Conservation (phyloP, 176 grass and related monocot genomes). For the Aechmea fasciata region DNA sequence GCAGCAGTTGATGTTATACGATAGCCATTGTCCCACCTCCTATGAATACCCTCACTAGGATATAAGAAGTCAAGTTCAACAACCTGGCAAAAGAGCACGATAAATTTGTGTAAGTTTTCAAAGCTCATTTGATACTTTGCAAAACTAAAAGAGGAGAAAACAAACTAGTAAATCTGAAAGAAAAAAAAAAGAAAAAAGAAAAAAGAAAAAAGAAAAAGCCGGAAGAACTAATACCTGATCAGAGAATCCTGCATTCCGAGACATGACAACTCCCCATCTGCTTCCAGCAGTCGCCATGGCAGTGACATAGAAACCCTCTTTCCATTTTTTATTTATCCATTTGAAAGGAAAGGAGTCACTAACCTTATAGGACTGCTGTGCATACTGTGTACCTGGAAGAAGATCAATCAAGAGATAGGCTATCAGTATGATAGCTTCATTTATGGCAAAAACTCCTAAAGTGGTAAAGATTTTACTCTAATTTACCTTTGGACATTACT, state of each 20-base stretch:
- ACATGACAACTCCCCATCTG: conserved; percentile 98
- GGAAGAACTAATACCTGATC: conserved; percentile 47
- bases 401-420: conserved; percentile 16
- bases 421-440: conserved; percentile 10
- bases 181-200: conserved; percentile 10
- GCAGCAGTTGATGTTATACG: conserved; percentile 87
- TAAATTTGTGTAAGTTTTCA: not conserved
- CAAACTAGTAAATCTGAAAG: not conserved
- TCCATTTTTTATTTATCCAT: conserved; percentile 99
- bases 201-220: not conserved
- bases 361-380: conserved; percentile 97
- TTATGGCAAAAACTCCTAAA: conserved; percentile 6
- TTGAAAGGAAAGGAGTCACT: conserved; percentile 95
- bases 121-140: not conserved
- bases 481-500: conserved; percentile 96
- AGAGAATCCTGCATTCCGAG: conserved; percentile 81
- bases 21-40: conserved; percentile 85
- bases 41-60: conserved; percentile 96
- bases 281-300: conserved; percentile 91
- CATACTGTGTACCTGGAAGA: conserved; percentile 59
- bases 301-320: conserved; percentile 91
- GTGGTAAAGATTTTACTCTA: conserved; percentile 14
- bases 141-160: conserved; percentile 10
- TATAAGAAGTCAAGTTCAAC: conserved; percentile 97
- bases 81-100: conserved; percentile 41